A percentile compares a stretch with the other conserved stretches of the same genome.
phyloP scores from a whole-genome alignment of 2,329 filamentous ascomycete genomes.

The Talaromyces sp. region DNA sequence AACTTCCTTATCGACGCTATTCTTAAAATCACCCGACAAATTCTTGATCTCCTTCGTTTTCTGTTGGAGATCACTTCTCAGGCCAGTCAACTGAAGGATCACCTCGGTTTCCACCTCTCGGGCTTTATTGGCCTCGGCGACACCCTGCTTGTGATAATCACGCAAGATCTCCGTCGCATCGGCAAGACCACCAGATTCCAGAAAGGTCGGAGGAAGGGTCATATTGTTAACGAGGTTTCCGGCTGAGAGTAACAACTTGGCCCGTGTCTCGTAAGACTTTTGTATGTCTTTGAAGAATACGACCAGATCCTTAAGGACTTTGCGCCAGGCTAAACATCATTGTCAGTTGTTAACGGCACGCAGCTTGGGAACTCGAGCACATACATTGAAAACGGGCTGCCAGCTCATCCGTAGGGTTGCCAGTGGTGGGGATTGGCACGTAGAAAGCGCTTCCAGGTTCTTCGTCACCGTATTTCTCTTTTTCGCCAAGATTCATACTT shows the following conservation, averaged over 20 bases:
- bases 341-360: slow-evolving; percentile 4
- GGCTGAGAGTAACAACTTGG: slow-evolving; percentile 77
- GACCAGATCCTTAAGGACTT: slow-evolving; percentile 90
- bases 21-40: slow-evolving; percentile 92
- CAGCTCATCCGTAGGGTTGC: slow-evolving; percentile 82
- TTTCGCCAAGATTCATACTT: slow-evolving; percentile 70
- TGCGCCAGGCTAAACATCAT: slow-evolving; percentile 70
- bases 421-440: slow-evolving; percentile 81
- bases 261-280: slow-evolving; percentile 76
- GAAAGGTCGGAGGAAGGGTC: slow-evolving; percentile 67
- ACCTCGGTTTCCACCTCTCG: slow-evolving; percentile 89
- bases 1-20: slow-evolving; percentile 92
- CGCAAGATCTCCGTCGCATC: slow-evolving; percentile 79
- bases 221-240: slow-evolving; percentile 81
- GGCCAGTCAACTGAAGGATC: slow-evolving; percentile 76
- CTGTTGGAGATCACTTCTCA: slow-evolving; percentile 82
- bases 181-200: slow-evolving; percentile 75
- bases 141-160: slow-evolving; percentile 74
- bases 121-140: slow-evolving; percentile 80
- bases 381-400: slow-evolving; percentile 84
- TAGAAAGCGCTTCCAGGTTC: slow-evolving; percentile 77
- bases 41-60: slow-evolving; percentile 99
- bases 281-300: slow-evolving; percentile 91
- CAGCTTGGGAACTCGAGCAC: neutral
- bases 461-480: slow-evolving; percentile 53